These are phyloP conservation scores for Echeveria elegans DNA, from an alignment of 164 flowering plant species.

Conservation along the genomic window DNA sequence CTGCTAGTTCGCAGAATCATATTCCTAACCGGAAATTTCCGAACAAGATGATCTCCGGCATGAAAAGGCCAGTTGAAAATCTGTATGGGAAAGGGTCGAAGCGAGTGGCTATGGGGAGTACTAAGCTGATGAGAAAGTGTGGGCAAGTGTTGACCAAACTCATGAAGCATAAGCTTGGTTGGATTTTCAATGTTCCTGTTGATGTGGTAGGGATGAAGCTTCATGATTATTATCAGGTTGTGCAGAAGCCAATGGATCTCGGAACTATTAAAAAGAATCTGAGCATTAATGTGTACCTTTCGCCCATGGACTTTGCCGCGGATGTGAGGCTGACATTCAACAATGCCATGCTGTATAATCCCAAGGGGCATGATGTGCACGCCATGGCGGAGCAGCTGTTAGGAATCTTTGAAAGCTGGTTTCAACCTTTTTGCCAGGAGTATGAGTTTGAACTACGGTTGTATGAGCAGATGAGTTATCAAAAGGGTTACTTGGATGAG, in stretches of 20 bases:
- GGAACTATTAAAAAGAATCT: constrained; percentile 68
- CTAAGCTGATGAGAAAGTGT: constrained; percentile 42
- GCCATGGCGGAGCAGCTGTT: constrained; percentile 36
- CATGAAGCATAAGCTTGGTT: constrained; percentile 59
- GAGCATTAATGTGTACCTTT: constrained; percentile 27
- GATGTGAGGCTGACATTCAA: constrained; percentile 74
- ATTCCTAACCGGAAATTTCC: neutral
- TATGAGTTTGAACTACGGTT: neutral
- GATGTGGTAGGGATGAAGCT: constrained; percentile 57
- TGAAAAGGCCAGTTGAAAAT: constrained; percentile 23
- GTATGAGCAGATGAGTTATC: neutral
- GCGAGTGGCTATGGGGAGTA: constrained; percentile 12
- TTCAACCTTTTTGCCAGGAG: constrained; percentile 16
- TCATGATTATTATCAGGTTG: constrained; percentile 61
- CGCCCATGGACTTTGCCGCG: constrained; percentile 52
- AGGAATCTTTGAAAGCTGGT: constrained; percentile 26
- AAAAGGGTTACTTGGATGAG: constrained; percentile 10
- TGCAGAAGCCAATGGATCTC: constrained; percentile 83
- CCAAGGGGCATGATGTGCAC: constrained; percentile 61
- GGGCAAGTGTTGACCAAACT: constrained; percentile 44
- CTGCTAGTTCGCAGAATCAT: constrained; percentile 15
- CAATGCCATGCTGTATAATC: constrained; percentile 76
- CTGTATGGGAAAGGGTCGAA: neutral
- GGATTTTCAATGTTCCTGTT: constrained; percentile 60
- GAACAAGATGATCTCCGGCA: constrained; percentile 31